Conservation (phyloP, 805 yeast species). For the Jamesozyma spencerorum region DNA sequence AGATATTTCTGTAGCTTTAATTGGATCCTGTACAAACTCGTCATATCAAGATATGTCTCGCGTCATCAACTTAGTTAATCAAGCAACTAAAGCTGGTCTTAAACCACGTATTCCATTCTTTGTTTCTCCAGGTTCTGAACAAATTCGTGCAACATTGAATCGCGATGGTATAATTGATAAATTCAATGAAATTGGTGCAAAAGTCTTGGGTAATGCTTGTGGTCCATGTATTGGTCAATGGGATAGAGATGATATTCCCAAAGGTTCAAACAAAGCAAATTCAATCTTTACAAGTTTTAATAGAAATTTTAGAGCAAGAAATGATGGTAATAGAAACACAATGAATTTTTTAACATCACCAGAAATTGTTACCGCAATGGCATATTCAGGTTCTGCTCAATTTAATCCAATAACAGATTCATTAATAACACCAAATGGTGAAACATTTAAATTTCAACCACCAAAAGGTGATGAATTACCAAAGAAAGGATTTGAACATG, state of each 20-base stretch:
- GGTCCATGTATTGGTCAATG: constrained; percentile 99
- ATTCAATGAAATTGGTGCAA: constrained; percentile 81
- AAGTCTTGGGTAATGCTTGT: constrained; percentile 93
- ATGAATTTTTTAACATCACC: constrained; percentile 98
- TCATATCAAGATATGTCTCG: constrained; percentile 98
- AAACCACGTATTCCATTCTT: constrained; percentile 86
- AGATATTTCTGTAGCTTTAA: constrained; percentile 81
- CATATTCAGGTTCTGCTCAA: constrained; percentile 84
- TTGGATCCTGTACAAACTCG: constrained; percentile 97
- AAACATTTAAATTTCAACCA: constrained; percentile 65
- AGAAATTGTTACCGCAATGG: constrained; percentile 94
- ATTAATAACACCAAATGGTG: constrained; percentile 62
- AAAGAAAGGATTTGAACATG: constrained; percentile 60
- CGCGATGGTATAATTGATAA: constrained; percentile 83
- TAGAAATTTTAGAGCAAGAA: constrained; percentile 96
- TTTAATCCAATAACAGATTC: constrained; percentile 87
- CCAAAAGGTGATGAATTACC: constrained; percentile 85
- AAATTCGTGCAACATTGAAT: constrained; percentile 91
- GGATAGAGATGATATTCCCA: constrained; percentile 80
- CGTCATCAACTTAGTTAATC: constrained; percentile 81
- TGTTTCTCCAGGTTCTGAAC: constrained; percentile 98
- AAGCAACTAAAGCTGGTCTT: constrained; percentile 79
- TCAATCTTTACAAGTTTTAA: constrained; percentile 95
- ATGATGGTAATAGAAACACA: constrained; percentile 96
- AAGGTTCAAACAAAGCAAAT: constrained; percentile 57